phyloP scores from a whole-genome alignment of 202 grass and related monocot genomes.

The Dendrocalamus latiflorus region DNA sequence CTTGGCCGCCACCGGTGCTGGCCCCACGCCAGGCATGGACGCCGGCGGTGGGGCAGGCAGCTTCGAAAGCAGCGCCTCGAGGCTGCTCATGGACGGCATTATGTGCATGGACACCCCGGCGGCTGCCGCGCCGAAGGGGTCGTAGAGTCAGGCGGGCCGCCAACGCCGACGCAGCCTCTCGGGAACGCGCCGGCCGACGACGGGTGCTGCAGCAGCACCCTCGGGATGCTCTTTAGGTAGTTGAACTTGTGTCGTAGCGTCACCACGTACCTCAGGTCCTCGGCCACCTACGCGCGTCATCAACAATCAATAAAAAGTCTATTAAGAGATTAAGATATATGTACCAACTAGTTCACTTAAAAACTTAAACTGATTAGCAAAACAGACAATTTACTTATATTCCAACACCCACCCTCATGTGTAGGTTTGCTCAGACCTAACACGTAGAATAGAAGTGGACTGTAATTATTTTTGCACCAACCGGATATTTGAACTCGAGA shows the following conservation, averaged over 20 bases:
- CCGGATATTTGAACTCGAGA: too few relatives aligned
- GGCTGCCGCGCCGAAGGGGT: constrained; percentile 29
- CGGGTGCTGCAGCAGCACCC: constrained; percentile 82
- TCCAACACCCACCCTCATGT: too few relatives aligned
- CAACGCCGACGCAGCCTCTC: neutral
- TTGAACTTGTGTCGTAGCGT: constrained; percentile 75
- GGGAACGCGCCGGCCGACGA: constrained; percentile 50
- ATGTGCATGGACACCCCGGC: constrained; percentile 42
- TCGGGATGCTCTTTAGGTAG: constrained; percentile 88
- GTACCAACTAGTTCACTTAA: too few relatives aligned
- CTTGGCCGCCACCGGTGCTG: constrained; percentile 13
- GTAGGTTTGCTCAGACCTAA: too few relatives aligned
- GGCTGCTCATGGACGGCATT: constrained; percentile 87
- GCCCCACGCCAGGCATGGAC: neutral
- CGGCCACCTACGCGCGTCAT: constrained; percentile 50
- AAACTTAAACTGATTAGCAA: too few relatives aligned
- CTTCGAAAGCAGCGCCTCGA: constrained; percentile 89
- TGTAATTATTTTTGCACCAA: too few relatives aligned
- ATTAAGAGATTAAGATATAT: too few relatives aligned
- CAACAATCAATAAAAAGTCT: too few relatives aligned
- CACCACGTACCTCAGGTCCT: constrained; percentile 81
- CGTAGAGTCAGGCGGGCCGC: constrained; percentile 33
- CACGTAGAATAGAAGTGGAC: too few relatives aligned
- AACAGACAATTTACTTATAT: too few relatives aligned
- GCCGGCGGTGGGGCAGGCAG: constrained; percentile 17